These are phyloP conservation scores for Tricholoma flavovirens DNA, from an alignment of 768 basidiomycete genomes.

Conservation along the genomic window DNA sequence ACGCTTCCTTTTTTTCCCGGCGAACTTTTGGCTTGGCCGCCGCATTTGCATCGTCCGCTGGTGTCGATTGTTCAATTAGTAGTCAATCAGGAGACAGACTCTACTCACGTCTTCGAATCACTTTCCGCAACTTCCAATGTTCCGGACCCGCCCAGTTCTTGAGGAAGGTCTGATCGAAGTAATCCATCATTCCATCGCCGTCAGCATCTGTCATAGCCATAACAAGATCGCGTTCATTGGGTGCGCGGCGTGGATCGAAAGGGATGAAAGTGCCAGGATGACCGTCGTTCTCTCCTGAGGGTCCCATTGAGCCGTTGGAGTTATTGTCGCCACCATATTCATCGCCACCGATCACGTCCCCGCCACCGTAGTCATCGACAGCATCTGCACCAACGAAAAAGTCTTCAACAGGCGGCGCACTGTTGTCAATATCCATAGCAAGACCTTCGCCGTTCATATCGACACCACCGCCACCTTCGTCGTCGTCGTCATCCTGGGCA, in stretches of 20 bases:
- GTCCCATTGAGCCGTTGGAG: constrained; percentile 41
- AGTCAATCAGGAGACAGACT: not conserved
- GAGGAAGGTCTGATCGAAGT: constrained; percentile 80
- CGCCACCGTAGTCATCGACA: constrained; percentile 27
- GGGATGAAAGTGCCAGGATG: constrained; percentile 53
- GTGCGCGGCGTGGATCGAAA: constrained; percentile 80
- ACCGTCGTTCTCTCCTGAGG: constrained; percentile 35
- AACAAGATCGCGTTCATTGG: constrained; percentile 74
- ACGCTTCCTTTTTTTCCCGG: constrained; percentile 71
- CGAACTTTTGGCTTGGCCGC: constrained; percentile 48
- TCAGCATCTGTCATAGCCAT: constrained; percentile 76
- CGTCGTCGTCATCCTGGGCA: constrained; percentile 37
- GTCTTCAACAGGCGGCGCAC: constrained; percentile 44
- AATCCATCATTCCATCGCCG: constrained; percentile 61
- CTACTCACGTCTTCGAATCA: constrained; percentile 67
- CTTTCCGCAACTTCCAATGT: constrained; percentile 91
- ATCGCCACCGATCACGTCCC: constrained; percentile 21
- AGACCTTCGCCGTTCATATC: constrained; percentile 28
- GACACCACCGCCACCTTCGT: constrained; percentile 38
- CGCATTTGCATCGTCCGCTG: constrained; percentile 36
- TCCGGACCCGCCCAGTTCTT: constrained; percentile 99
- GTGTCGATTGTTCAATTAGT: constrained; percentile 11
- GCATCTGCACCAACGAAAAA: constrained; percentile 58
- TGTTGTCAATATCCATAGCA: constrained; percentile 39
- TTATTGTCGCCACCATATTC: constrained; percentile 38